Evolutionary conservation across 2,329 filamentous ascomycete species (phyloP).

Genomic region (Chaetomium sp.): DNA sequence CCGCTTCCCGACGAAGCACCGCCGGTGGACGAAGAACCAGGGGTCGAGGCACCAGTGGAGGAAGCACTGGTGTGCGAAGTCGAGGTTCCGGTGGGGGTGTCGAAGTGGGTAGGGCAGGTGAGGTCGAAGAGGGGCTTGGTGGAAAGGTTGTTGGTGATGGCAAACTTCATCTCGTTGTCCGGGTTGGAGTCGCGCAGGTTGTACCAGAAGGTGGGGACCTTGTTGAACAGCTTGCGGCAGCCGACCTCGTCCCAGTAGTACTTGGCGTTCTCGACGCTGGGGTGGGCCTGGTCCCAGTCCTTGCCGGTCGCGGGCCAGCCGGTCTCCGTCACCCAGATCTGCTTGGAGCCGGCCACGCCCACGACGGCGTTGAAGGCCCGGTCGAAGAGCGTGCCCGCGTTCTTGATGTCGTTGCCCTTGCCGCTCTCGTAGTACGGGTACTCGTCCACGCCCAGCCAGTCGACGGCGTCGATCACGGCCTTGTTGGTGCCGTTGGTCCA

Average conservation of each 20-base stretch:
- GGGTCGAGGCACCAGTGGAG: slow-evolving; percentile 15
- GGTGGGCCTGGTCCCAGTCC: slow-evolving; percentile 47
- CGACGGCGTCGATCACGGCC: slow-evolving; percentile 53
- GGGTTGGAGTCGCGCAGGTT: slow-evolving; percentile 55
- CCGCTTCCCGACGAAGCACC: slow-evolving; percentile 3
- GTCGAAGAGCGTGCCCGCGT: slow-evolving; percentile 50
- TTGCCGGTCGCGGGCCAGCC: slow-evolving; percentile 56
- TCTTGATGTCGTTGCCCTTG: slow-evolving; percentile 49
- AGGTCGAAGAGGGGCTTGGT: slow-evolving; percentile 48
- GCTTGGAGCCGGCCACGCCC: slow-evolving; percentile 44
- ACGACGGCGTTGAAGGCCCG: slow-evolving; percentile 38
- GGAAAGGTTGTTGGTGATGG: slow-evolving; percentile 47
- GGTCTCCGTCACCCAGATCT: slow-evolving; percentile 58
- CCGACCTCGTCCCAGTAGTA: slow-evolving; percentile 57
- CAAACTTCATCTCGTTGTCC: slow-evolving; percentile 52
- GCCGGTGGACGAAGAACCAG: slow-evolving; percentile 16
- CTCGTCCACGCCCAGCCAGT: slow-evolving; percentile 60
- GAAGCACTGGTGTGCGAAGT: slow-evolving; percentile 16
- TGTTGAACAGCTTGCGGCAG: slow-evolving; percentile 51
- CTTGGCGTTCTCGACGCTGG: slow-evolving; percentile 53
- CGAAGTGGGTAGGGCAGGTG: slow-evolving; percentile 42
- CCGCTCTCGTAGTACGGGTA: slow-evolving; percentile 60
- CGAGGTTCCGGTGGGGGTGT: slow-evolving; percentile 27
- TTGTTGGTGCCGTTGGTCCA: slow-evolving; percentile 56
- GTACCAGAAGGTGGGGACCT: slow-evolving; percentile 56